Percentiles rank a stretch among this genome's conserved stretches.
These are phyloP conservation scores for Cicer chorassanicum DNA, from an alignment of 306 rosid genomes.

Conservation along the genomic window DNA sequence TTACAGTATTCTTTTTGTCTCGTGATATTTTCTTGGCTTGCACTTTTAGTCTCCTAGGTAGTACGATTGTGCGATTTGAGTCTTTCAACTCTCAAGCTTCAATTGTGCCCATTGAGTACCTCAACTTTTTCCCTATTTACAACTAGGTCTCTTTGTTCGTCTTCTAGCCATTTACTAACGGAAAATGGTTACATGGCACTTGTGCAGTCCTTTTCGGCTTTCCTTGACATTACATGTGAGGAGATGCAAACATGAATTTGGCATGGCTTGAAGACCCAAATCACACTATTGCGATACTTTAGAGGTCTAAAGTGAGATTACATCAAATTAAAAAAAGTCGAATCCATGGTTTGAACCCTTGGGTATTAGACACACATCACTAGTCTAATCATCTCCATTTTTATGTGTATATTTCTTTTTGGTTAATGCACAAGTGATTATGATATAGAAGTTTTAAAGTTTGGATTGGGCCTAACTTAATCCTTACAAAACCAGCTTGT, in stretches of 20 bases:
- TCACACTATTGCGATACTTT: too few relatives aligned
- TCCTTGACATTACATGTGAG: not conserved
- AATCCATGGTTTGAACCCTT: too few relatives aligned
- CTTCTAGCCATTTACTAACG: not conserved
- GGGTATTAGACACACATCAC: not conserved
- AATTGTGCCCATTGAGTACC: not conserved
- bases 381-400: not conserved
- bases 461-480: too few relatives aligned
- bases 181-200: not conserved
- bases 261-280: too few relatives aligned
- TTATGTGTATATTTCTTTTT: not conserved
- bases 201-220: not conserved
- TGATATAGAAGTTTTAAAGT: too few relatives aligned
- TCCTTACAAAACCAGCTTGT: too few relatives aligned
- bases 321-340: too few relatives aligned
- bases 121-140: not conserved
- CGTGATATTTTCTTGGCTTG: not conserved
- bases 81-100: not conserved
- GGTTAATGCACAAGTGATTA: too few relatives aligned
- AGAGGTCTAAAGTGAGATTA: too few relatives aligned
- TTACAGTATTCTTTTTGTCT: not conserved
- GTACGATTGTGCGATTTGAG: not conserved
- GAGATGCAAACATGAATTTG: not conserved
- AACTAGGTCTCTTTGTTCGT: not conserved
- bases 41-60: not conserved